A percentile compares a stretch with the other conserved stretches of the same genome.
Conservation (phyloP, 2,329 filamentous ascomycete species). For the Xylaria sp. region DNA sequence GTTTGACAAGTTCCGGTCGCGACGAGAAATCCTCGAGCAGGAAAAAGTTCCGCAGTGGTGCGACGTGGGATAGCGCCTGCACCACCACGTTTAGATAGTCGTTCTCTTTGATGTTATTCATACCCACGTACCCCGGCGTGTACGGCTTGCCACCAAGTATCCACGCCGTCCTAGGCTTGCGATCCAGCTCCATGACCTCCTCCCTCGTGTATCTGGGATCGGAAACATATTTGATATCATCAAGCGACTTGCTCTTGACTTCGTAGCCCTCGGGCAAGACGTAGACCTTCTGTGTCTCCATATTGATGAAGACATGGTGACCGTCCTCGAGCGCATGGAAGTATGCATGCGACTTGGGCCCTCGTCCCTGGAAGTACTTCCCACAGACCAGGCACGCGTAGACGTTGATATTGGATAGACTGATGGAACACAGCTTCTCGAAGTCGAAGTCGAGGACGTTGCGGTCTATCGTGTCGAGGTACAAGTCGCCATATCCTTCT, state of each 20-base stretch:
- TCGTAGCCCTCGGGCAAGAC: conserved; percentile 97
- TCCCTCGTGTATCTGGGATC: conserved; percentile 85
- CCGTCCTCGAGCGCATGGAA: conserved; percentile 95
- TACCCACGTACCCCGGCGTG: conserved; percentile 92
- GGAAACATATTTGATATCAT: conserved; percentile 98
- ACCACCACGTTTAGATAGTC: conserved; percentile 98
- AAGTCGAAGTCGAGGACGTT: conserved; percentile 97
- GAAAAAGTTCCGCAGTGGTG: conserved; percentile 89
- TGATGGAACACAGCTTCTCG: conserved; percentile 96
- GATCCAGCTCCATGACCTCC: conserved; percentile 84
- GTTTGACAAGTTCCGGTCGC: conserved; percentile 81
- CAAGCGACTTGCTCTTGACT: conserved; percentile 91
- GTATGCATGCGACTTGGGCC: conserved; percentile 94
- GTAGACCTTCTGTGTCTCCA: conserved; percentile 90
- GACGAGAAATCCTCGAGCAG: conserved; percentile 84
- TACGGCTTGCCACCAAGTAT: conserved; percentile 88
- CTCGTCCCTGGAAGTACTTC: conserved; percentile 96
- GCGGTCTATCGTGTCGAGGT: conserved; percentile 96
- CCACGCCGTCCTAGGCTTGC: conserved; percentile 70
- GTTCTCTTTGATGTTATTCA: conserved; percentile 99
- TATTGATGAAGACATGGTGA: conserved; percentile 98
- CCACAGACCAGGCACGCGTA: conserved; percentile 98
- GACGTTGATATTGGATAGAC: conserved; percentile 97
- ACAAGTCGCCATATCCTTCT: conserved; percentile 92
- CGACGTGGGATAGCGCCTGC: conserved; percentile 89